Evolutionary conservation across 768 basidiomycete genomes (phyloP).

Genomic region (Crepidotus variabilis): DNA sequence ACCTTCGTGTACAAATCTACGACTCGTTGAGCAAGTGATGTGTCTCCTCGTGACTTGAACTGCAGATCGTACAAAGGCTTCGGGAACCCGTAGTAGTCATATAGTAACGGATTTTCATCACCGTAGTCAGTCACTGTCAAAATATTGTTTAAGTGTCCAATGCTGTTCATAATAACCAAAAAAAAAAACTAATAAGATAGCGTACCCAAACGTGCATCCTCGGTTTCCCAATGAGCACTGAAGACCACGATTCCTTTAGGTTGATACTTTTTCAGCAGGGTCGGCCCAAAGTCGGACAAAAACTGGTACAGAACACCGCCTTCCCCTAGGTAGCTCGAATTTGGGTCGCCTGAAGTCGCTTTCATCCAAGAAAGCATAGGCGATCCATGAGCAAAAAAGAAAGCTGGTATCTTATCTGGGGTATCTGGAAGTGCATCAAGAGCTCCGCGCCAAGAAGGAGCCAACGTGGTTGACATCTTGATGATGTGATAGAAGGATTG

Average conservation of each 20-base stretch:
- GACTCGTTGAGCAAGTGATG: conserved; percentile 50
- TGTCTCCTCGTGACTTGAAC: conserved; percentile 67
- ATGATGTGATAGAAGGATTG: conserved; percentile 12
- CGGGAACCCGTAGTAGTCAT: conserved; percentile 74
- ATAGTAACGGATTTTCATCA: conserved; percentile 68
- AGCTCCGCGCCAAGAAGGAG: conserved; percentile 42
- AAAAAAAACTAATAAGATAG: background rate
- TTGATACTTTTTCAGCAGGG: conserved; percentile 62
- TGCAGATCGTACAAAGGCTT: conserved; percentile 54
- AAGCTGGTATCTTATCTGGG: conserved; percentile 61
- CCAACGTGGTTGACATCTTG: conserved; percentile 16
- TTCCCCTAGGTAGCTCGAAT: conserved; percentile 37
- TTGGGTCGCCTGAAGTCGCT: conserved; percentile 11
- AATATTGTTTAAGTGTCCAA: background rate
- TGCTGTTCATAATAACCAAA: background rate
- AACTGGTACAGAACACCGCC: conserved; percentile 55
- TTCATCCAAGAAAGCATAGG: conserved; percentile 44
- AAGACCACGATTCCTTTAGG: conserved; percentile 80
- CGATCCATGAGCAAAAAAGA: conserved; percentile 76
- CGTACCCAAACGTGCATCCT: conserved; percentile 52
- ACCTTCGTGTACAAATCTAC: conserved; percentile 60
- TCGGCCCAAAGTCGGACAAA: conserved; percentile 61
- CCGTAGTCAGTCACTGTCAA: conserved; percentile 70
- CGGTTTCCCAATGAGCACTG: conserved; percentile 81
- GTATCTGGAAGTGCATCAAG: conserved; percentile 53